Evolutionary conservation across 176 grass and related monocot genomes (phyloP).

Genomic region (barley (Hordeum vulgare)): MorexV3_pseudomolecules_assembly NC_058523.1:140955815-140956314

Average conservation of each 20-base stretch:
- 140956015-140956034: conserved; percentile 89
- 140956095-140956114: background rate
- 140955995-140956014: conserved; percentile 91
- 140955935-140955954: background rate
- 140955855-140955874: background rate
- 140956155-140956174: conserved; percentile 82
- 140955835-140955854: conserved; percentile 70
- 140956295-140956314: conserved; percentile 77
- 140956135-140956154: conserved; percentile 49
- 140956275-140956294: conserved; percentile 80
- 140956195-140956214: conserved; percentile 95
- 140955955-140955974: conserved; percentile 75
- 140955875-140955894: background rate
- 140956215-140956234: conserved; percentile 48
- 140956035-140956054: conserved; percentile 41
- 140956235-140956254: conserved; percentile 14
- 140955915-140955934: background rate
- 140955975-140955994: conserved; percentile 91
- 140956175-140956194: conserved; percentile 64
- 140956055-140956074: conserved; percentile 43
- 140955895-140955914: too few species aligned
- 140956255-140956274: conserved; percentile 71
- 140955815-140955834: conserved; percentile 67
- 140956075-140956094: background rate
- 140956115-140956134: background rate